A percentile compares a stretch with the other conserved stretches of the same genome.
Evolutionary conservation across 2,329 filamentous ascomycete genomes (phyloP).

Genomic region (Pleurostoma richardsiae): DNA sequence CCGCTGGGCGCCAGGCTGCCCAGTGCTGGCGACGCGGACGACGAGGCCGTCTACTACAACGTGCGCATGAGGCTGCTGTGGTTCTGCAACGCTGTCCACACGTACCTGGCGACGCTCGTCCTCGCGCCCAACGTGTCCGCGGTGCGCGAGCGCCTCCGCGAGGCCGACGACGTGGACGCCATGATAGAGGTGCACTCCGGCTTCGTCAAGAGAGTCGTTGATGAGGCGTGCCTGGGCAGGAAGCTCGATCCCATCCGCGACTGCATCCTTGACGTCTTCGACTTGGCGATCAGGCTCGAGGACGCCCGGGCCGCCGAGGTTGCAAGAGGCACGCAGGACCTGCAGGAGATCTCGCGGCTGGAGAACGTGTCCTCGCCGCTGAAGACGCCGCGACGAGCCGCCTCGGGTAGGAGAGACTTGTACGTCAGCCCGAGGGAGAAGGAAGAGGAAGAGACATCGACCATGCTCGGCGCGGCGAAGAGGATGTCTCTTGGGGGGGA

Average conservation of each 20-base stretch:
- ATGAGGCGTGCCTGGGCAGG: slow-evolving; percentile 64
- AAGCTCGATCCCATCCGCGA: slow-evolving; percentile 67
- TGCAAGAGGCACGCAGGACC: slow-evolving; percentile 28
- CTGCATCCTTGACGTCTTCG: slow-evolving; percentile 69
- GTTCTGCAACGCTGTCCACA: slow-evolving; percentile 71
- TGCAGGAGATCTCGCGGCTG: slow-evolving; percentile 31
- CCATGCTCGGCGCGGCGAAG: neutral
- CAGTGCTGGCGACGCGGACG: slow-evolving; percentile 29
- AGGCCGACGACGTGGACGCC: slow-evolving; percentile 68
- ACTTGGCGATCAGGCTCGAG: slow-evolving; percentile 67
- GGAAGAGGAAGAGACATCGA: slow-evolving; percentile 10
- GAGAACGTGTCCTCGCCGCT: slow-evolving; percentile 25
- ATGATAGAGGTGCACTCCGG: slow-evolving; percentile 68
- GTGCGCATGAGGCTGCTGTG: slow-evolving; percentile 68
- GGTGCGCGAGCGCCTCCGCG: slow-evolving; percentile 52
- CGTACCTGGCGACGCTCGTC: slow-evolving; percentile 71
- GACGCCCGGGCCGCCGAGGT: slow-evolving; percentile 44
- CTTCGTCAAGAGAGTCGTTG: slow-evolving; percentile 58
- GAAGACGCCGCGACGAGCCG: slow-evolving; percentile 15
- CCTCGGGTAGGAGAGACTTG: slow-evolving; percentile 10
- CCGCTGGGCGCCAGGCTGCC: slow-evolving; percentile 34
- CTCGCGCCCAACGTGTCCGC: slow-evolving; percentile 53
- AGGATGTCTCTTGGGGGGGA: neutral
- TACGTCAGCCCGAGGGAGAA: slow-evolving; percentile 18
- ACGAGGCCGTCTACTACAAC: slow-evolving; percentile 47